Evolutionary conservation across 2,329 filamentous ascomycete genomes (phyloP), one percentile per base, ranked within the genome.

Genomic region (Ascochyta pisi): DNA sequence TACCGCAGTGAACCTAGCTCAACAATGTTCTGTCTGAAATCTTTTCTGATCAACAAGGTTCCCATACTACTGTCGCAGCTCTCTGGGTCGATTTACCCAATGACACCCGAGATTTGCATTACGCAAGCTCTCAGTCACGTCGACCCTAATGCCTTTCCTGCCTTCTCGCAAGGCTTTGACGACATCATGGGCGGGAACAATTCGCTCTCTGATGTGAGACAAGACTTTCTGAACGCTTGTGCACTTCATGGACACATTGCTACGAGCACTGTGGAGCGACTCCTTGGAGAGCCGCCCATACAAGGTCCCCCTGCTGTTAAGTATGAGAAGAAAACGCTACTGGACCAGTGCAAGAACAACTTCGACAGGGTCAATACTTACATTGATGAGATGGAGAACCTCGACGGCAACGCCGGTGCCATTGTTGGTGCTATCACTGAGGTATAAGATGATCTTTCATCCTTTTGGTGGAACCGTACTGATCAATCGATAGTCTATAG

Each of bases 331-430:
- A 90, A 95, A 26, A 84, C 87, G 27, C 79, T 99, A 12, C 84
- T 96, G 0, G 83, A 86, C 44, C 88, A 95, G 69, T 96, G 92
- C 61, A 83, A 89, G 43, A 83, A 85, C 10, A 91, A 96, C 63
- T 85, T 88, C 0, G 89, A 92, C 58, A 86, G 88, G 60, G 86
- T 90, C 1, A 89, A 92, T 62, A 84, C 87, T 39, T 81, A 96
- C 29, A 86, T 97, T 37, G 85, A 87, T 35, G 92, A 96, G 66
- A 81, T 99, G 23, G 92, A 96, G 53, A 89, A 89, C 46, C 92
- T 95, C 83, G 91, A 96, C 67, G 94, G 94, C 1, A 97, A 97
- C 73, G 91, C 91, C 2, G 92, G 91, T 2, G 91, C 92, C 2
- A 91, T 96, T 16, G 90, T 89, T 46, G 87, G 89, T 57, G 93